Percentiles rank a stretch among this genome's conserved stretches.
Evolutionary conservation across 2,329 filamentous ascomycete species (phyloP).

Genomic region (Torrubiella hemipterigena): DNA sequence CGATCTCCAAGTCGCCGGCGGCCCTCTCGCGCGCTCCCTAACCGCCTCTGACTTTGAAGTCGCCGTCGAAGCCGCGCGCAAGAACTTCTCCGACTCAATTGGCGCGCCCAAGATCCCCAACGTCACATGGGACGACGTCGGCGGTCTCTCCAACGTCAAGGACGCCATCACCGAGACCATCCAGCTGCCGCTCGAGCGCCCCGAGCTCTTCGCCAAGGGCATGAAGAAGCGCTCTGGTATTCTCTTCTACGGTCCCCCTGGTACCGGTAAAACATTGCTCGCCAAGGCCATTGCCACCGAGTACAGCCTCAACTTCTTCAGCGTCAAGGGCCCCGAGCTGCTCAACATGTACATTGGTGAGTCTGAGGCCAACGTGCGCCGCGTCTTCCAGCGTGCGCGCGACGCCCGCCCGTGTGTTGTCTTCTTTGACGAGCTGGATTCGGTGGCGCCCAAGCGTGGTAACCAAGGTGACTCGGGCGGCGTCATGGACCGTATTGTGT

Average conservation of each 20-base stretch:
- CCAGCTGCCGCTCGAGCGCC: constrained; percentile 78
- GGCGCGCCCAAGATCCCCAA: constrained; percentile 97
- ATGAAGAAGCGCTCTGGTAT: constrained; percentile 97
- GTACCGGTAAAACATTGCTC: constrained; percentile 84
- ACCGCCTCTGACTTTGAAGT: constrained; percentile 76
- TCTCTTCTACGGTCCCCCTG: constrained; percentile 81
- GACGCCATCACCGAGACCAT: constrained; percentile 97
- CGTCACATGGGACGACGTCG: constrained; percentile 92
- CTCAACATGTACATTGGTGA: constrained; percentile 97
- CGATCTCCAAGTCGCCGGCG: constrained; percentile 83
- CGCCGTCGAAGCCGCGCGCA: constrained; percentile 90
- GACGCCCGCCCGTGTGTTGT: constrained; percentile 82
- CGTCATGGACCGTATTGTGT: constrained; percentile 97
- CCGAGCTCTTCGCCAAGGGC: constrained; percentile 89
- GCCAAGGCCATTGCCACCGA: constrained; percentile 90
- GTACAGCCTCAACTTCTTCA: constrained; percentile 91
- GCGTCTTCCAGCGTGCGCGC: constrained; percentile 77
- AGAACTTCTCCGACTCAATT: constrained; percentile 96
- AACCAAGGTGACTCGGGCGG: constrained; percentile 96
- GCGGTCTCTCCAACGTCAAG: constrained; percentile 86
- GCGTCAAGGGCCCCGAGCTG: constrained; percentile 80
- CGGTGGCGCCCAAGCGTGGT: constrained; percentile 87
- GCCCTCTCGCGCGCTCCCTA: constrained; percentile 64
- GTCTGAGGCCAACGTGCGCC: constrained; percentile 80
- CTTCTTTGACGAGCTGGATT: constrained; percentile 89